phyloP scores from a whole-genome alignment of 2,329 filamentous ascomycete species.

The Colletotrichum phormii region DNA sequence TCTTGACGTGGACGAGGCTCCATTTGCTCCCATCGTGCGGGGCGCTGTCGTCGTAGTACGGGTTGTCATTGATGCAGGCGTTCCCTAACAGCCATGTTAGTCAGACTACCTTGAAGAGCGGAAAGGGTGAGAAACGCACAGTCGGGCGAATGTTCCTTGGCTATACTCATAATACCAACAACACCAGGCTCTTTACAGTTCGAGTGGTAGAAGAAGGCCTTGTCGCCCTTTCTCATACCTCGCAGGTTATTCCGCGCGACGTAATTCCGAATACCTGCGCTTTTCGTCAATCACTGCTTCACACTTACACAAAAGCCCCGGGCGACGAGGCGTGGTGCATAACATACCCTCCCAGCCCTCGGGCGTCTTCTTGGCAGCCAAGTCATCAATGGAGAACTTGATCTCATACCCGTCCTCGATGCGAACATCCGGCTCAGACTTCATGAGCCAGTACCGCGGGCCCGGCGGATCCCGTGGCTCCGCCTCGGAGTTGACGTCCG shows the following conservation, averaged over 20 bases:
- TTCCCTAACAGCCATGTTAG: conserved; percentile 26
- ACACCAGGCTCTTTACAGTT: conserved; percentile 92
- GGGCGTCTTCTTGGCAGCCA: conserved; percentile 77
- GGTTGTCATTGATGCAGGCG: conserved; percentile 57
- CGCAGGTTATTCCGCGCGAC: conserved; percentile 87
- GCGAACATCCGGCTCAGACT: conserved; percentile 88
- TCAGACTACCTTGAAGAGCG: neutral
- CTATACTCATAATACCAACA: conserved; percentile 89
- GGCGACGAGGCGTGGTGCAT: conserved; percentile 4
- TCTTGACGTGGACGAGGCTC: conserved; percentile 90
- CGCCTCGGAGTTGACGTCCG: conserved; percentile 51
- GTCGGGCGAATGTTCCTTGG: conserved; percentile 84
- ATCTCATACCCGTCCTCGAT: conserved; percentile 90
- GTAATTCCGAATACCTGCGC: conserved; percentile 33
- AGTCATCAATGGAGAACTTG: conserved; percentile 93
- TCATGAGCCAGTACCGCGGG: conserved; percentile 80
- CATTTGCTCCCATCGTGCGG: conserved; percentile 69
- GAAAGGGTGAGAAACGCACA: conserved; percentile 58
- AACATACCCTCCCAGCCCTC: conserved; percentile 91
- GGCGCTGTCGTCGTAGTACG: conserved; percentile 87
- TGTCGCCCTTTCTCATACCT: conserved; percentile 89
- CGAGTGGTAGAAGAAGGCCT: conserved; percentile 97
- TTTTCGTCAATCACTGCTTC: neutral
- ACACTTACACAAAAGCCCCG: neutral
- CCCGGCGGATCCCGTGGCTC: conserved; percentile 47